Evolutionary conservation across 2,329 filamentous ascomycete species (phyloP).

Genomic region (Magnaporthales sp.): DNA sequence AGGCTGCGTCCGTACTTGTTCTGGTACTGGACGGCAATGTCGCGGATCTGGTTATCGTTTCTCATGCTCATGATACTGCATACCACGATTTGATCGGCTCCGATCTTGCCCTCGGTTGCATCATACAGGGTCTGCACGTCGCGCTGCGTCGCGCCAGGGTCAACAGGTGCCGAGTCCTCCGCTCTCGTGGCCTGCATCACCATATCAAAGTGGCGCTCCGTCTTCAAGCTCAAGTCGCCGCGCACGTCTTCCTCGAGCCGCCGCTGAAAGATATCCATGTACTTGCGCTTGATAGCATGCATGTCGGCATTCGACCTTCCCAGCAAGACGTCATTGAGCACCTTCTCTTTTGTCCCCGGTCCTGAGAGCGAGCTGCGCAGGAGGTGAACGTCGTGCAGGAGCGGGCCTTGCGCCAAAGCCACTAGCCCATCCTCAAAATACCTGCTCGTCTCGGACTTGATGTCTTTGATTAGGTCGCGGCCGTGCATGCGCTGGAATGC

Average conservation of each 20-base stretch:
- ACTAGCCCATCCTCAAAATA: slow-evolving; percentile 69
- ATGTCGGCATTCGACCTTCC: slow-evolving; percentile 81
- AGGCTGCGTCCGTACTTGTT: slow-evolving; percentile 62
- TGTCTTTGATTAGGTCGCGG: slow-evolving; percentile 64
- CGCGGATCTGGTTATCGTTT: slow-evolving; percentile 76
- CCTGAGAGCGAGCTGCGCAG: slow-evolving; percentile 68
- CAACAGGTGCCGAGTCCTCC: slow-evolving; percentile 69
- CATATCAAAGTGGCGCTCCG: slow-evolving; percentile 75
- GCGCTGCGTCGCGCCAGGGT: slow-evolving; percentile 63
- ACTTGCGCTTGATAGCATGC: slow-evolving; percentile 73
- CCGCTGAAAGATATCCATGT: slow-evolving; percentile 57
- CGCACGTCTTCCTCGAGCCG: slow-evolving; percentile 65
- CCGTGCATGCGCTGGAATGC: slow-evolving; percentile 57
- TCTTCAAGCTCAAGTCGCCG: slow-evolving; percentile 77
- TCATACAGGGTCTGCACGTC: slow-evolving; percentile 71
- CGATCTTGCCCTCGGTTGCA: slow-evolving; percentile 64
- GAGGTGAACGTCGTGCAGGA: slow-evolving; percentile 65
- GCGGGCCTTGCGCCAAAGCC: slow-evolving; percentile 68
- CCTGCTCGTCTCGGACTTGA: slow-evolving; percentile 68
- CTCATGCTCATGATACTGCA: slow-evolving; percentile 69
- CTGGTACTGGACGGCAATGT: slow-evolving; percentile 68
- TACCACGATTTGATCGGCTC: slow-evolving; percentile 67
- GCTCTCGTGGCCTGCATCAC: slow-evolving; percentile 65
- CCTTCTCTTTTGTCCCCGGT: slow-evolving; percentile 73
- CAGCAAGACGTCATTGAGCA: slow-evolving; percentile 81